Percentiles rank a stretch among this genome's conserved stretches.
Evolutionary conservation across 2,329 filamentous ascomycete species (phyloP).

Genomic region (Camillea tinctor): DNA sequence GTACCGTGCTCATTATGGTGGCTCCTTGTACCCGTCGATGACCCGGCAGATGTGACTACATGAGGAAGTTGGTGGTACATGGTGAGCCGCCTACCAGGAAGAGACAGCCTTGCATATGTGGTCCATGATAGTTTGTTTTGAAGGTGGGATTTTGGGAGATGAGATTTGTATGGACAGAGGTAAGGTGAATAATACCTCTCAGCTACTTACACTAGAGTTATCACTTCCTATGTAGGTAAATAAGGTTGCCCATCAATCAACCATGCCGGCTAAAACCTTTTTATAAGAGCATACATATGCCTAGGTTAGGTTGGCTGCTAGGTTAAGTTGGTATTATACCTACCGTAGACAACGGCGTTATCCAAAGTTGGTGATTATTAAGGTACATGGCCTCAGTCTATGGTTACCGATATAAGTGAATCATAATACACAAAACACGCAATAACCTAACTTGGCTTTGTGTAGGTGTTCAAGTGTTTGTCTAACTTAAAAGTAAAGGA

Average conservation of each 20-base stretch:
- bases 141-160: neutral
- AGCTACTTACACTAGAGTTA: neutral
- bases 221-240: neutral
- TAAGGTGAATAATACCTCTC: neutral
- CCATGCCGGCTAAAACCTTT: neutral
- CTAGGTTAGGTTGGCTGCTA: no score
- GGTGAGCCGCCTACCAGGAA: neutral
- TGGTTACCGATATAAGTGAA: constrained; percentile 13
- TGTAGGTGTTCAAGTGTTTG: neutral
- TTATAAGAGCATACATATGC: neutral
- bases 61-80: neutral
- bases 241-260: neutral
- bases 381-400: constrained; percentile 20
- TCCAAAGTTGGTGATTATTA: constrained; percentile 6
- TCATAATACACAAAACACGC: no score
- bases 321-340: constrained; percentile 6
- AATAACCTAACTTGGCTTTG: constrained; percentile 3
- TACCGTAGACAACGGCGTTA: constrained; percentile 7
- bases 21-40: neutral
- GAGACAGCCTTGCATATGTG: neutral
- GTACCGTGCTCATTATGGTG: neutral
- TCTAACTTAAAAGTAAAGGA: neutral
- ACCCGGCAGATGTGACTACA: neutral
- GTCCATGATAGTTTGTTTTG: neutral
- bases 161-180: neutral